phyloP scores from a whole-genome alignment of 257 asterid species.

The Lycium barbarum region DNA sequence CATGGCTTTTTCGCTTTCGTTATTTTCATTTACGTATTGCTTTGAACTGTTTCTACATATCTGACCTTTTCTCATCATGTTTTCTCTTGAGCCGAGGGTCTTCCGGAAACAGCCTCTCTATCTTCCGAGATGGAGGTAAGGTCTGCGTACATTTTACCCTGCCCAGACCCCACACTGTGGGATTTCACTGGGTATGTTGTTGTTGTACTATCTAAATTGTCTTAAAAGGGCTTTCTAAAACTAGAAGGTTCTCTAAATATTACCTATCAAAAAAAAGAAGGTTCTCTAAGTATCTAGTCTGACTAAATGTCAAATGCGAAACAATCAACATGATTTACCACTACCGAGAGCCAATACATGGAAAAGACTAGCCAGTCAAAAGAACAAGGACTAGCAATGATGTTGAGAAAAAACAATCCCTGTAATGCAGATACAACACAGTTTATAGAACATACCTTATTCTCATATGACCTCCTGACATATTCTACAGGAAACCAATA shows the following conservation, averaged over 20 bases:
- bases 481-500: conserved; percentile 15
- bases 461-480: background rate
- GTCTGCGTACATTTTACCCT: too few species aligned
- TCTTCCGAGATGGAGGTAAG: too few species aligned
- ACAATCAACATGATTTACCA: conserved; percentile 1
- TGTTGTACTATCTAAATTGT: background rate
- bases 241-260: conserved; percentile 6
- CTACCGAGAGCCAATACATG: background rate
- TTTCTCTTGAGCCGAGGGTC: too few species aligned
- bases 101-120: too few species aligned
- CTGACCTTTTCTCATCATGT: too few species aligned
- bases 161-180: too few species aligned
- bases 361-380: conserved; percentile 1
- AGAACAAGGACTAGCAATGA: background rate
- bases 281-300: background rate
- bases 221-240: conserved; percentile 16
- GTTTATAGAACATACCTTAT: background rate
- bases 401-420: background rate
- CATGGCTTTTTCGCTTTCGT: too few species aligned
- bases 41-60: too few species aligned
- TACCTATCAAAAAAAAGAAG: background rate
- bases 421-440: background rate
- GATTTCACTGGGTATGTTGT: too few species aligned
- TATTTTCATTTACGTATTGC: too few species aligned
- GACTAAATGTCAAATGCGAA: conserved; percentile 12